A percentile compares a stretch with the other conserved stretches of the same genome.
These are phyloP conservation scores for Exophiala lecanii-corni DNA, from an alignment of 2,329 filamentous ascomycete species.

Conservation along the genomic window DNA sequence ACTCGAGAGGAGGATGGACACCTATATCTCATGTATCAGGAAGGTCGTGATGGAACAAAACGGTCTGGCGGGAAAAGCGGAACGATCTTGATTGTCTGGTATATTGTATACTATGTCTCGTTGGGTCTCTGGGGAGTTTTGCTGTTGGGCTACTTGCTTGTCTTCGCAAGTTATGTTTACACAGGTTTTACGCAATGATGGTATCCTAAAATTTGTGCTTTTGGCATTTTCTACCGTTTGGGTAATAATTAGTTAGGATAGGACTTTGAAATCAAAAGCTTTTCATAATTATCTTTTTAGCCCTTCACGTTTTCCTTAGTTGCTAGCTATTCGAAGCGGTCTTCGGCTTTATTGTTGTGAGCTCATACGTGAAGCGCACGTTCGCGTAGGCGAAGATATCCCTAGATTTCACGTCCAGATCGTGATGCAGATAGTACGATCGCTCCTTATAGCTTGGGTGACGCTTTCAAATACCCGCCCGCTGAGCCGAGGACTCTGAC, in stretches of 20 bases:
- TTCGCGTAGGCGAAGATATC: no score
- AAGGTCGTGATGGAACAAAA: no score
- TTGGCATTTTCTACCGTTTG: no score
- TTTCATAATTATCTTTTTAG: no score
- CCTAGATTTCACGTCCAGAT: no score
- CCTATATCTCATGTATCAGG: neutral
- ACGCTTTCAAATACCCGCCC: neutral
- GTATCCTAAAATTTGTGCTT: no score
- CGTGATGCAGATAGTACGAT: no score
- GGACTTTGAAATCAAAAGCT: neutral
- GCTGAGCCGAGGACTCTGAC: conserved; percentile 5
- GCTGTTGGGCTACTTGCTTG: neutral
- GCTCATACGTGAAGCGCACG: no score
- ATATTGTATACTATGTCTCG: neutral
- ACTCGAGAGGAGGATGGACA: conserved; percentile 1
- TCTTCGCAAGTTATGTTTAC: neutral
- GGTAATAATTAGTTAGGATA: no score
- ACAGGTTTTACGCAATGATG: neutral
- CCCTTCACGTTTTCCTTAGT: no score
- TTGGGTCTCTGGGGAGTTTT: conserved; percentile 1
- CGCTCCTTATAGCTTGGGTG: conserved; percentile 4
- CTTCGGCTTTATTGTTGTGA: no score
- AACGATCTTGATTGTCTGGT: neutral
- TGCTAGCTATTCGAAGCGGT: no score
- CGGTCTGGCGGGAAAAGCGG: neutral